These are phyloP conservation scores for Pulveroboletus sp. DNA, from an alignment of 768 basidiomycete species.

Conservation along the genomic window DNA sequence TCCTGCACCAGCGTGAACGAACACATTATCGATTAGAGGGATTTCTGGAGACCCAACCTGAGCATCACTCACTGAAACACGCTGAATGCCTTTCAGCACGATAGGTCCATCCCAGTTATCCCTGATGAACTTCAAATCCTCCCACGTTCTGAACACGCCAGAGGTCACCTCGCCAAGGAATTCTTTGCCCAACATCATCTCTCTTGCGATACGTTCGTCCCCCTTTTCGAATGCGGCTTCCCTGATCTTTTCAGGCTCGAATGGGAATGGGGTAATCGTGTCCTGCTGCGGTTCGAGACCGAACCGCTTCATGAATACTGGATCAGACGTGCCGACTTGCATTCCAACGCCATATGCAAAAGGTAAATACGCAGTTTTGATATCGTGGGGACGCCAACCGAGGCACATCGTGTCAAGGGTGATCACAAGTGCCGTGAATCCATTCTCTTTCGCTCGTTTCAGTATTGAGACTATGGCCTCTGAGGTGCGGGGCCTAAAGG, in stretches of 20 bases:
- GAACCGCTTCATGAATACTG: conserved; percentile 66
- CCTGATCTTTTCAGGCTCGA: conserved; percentile 44
- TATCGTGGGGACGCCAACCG: conserved; percentile 76
- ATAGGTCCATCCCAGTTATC: conserved; percentile 77
- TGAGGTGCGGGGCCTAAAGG: conserved; percentile 53
- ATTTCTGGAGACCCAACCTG: neutral
- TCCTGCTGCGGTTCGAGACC: conserved; percentile 40
- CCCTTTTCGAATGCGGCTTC: conserved; percentile 42
- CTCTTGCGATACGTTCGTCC: conserved; percentile 40
- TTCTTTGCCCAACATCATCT: conserved; percentile 47
- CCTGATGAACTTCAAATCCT: conserved; percentile 63
- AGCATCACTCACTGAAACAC: conserved; percentile 43
- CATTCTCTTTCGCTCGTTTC: conserved; percentile 57
- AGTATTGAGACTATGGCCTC: conserved; percentile 65
- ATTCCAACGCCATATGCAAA: conserved; percentile 61
- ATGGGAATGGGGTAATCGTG: conserved; percentile 51
- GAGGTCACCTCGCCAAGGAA: conserved; percentile 65
- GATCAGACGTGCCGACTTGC: conserved; percentile 69
- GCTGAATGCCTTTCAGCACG: conserved; percentile 75
- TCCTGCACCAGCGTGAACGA: conserved; percentile 30
- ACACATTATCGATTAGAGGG: neutral
- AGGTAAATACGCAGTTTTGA: conserved; percentile 61
- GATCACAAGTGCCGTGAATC: conserved; percentile 70
- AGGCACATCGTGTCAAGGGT: conserved; percentile 72
- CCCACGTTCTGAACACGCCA: conserved; percentile 64